Conservation (phyloP, 139 green algal genomes). For the Chlorella sp. region DNA sequence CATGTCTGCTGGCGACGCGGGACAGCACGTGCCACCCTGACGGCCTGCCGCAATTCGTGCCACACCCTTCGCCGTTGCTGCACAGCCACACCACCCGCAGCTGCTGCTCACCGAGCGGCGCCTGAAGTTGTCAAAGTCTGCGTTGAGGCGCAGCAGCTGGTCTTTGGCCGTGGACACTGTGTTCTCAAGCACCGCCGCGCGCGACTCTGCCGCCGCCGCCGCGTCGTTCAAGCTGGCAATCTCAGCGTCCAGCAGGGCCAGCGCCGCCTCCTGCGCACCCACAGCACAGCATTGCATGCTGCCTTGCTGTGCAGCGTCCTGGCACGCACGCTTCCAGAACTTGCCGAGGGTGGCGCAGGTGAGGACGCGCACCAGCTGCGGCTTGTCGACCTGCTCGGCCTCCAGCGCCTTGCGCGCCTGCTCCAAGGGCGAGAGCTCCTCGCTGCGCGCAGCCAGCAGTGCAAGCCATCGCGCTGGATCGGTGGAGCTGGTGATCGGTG, state of each 20-base stretch:
- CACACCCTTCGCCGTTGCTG: too few relatives aligned
- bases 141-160: conserved; percentile 83
- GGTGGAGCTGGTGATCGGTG: too few relatives aligned
- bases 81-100: neutral
- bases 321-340: too few relatives aligned
- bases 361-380: too few relatives aligned
- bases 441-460: too few relatives aligned
- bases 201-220: conserved; percentile 21
- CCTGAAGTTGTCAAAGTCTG: conserved; percentile 99
- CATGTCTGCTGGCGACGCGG: too few relatives aligned
- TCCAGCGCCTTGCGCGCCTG: neutral
- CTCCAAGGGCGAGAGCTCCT: neutral
- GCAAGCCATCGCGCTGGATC: too few relatives aligned
- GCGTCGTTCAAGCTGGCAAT: conserved; percentile 20
- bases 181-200: conserved; percentile 25
- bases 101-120: conserved; percentile 58
- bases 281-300: too few relatives aligned
- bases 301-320: too few relatives aligned
- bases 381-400: neutral
- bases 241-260: conserved; percentile 37
- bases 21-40: too few relatives aligned
- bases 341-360: too few relatives aligned
- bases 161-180: conserved; percentile 48
- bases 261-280: conserved; percentile 14
- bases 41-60: too few relatives aligned